phyloP scores from a whole-genome alignment of 345 rosid genomes.

The Gossypium stocksii region DNA sequence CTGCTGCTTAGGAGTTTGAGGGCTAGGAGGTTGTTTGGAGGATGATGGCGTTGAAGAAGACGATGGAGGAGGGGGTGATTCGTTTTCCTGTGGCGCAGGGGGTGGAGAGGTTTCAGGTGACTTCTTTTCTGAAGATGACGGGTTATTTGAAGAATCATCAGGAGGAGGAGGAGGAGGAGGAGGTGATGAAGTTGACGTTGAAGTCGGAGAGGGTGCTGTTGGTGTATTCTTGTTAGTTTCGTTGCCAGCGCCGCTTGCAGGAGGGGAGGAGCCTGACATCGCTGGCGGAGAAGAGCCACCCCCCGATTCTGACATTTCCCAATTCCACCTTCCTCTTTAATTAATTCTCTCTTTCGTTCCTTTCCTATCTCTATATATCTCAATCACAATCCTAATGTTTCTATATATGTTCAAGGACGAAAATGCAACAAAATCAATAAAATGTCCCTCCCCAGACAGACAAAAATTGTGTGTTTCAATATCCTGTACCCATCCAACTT shows the following conservation, averaged over 20 bases:
- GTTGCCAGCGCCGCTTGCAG: neutral
- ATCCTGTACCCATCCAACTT: neutral
- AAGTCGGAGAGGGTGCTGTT: conserved; percentile 10
- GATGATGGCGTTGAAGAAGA: neutral
- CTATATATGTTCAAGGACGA: neutral
- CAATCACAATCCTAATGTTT: neutral
- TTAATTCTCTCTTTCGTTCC: neutral
- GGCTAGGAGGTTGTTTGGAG: conserved; percentile 16
- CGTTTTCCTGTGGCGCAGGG: neutral
- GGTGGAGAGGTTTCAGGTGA: conserved; percentile 18
- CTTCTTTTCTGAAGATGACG: neutral
- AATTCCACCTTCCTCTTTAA: neutral
- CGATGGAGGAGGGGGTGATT: neutral
- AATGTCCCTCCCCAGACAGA: neutral
- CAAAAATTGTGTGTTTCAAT: neutral
- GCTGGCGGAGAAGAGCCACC: conserved; percentile 22
- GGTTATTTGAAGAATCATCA: neutral
- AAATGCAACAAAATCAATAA: neutral
- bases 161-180: conserved; percentile 11
- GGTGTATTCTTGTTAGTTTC: neutral
- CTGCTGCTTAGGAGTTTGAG: conserved; percentile 9
- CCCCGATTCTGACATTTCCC: conserved; percentile 43
- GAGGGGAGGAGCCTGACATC: neutral
- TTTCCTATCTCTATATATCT: neutral
- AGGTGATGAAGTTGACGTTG: neutral